Conservation (phyloP, 164 flowering plant genomes). For the Paratinospora sagittata region DNA sequence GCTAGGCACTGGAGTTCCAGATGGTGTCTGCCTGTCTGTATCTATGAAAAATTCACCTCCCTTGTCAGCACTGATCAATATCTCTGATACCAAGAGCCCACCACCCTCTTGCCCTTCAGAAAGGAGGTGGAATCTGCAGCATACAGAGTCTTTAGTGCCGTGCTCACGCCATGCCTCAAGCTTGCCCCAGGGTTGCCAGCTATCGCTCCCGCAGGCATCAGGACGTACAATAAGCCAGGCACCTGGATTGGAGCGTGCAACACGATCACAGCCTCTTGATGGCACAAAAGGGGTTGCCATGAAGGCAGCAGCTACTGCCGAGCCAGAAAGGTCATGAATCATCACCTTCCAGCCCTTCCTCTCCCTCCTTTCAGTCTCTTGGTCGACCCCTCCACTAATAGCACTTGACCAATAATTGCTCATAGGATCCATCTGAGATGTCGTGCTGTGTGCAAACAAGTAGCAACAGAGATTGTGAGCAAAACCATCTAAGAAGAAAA, state of each 20-base stretch:
- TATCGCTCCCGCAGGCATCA: slow-evolving; percentile 47
- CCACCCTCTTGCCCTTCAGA: slow-evolving; percentile 55
- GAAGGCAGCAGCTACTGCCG: slow-evolving; percentile 92
- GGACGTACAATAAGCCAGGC: slow-evolving; percentile 86
- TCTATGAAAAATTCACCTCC: slow-evolving; percentile 86
- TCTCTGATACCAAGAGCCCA: slow-evolving; percentile 66
- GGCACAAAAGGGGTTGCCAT: slow-evolving; percentile 95
- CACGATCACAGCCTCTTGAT: slow-evolving; percentile 83
- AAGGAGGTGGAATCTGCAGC: slow-evolving; percentile 65
- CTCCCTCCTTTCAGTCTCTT: slow-evolving; percentile 60
- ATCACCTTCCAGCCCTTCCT: slow-evolving; percentile 91
- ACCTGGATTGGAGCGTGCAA: slow-evolving; percentile 90
- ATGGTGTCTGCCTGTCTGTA: slow-evolving; percentile 47
- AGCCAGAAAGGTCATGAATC: slow-evolving; percentile 89
- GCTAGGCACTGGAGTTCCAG: slow-evolving; percentile 57
- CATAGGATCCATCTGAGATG: slow-evolving; percentile 55
- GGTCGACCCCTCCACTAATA: slow-evolving; percentile 23
- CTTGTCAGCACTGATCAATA: slow-evolving; percentile 57
- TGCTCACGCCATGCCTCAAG: slow-evolving; percentile 95
- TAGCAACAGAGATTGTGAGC: slow-evolving; percentile 5
- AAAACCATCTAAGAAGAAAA: background rate
- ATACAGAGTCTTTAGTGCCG: slow-evolving; percentile 55
- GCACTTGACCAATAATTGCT: slow-evolving; percentile 48
- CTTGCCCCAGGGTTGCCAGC: slow-evolving; percentile 97
- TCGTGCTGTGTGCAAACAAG: slow-evolving; percentile 36